phyloP scores from a whole-genome alignment of 805 yeast species.

The Maudiozyma turicensis region DNA sequence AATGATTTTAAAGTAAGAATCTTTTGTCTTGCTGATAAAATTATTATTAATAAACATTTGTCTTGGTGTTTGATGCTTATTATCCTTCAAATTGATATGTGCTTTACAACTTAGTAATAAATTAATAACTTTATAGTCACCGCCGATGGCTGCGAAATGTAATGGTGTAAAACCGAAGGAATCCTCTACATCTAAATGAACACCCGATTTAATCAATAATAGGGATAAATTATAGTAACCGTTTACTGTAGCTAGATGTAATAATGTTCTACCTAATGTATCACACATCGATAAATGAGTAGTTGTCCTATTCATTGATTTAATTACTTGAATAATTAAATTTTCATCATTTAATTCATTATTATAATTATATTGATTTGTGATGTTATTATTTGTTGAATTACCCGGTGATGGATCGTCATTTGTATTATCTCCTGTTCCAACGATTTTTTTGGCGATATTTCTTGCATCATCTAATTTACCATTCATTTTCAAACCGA shows the following conservation, averaged over 20 bases:
- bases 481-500: slow-evolving; percentile 95
- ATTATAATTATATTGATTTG: background rate
- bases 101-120: slow-evolving; percentile 58
- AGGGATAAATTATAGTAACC: slow-evolving; percentile 56
- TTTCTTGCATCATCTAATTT: slow-evolving; percentile 89
- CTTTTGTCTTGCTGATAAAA: background rate
- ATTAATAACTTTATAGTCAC: slow-evolving; percentile 57
- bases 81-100: slow-evolving; percentile 40
- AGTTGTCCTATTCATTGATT: slow-evolving; percentile 50
- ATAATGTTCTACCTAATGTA: slow-evolving; percentile 72
- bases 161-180: slow-evolving; percentile 77
- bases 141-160: slow-evolving; percentile 74
- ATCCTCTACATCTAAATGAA: slow-evolving; percentile 65
- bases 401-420: background rate
- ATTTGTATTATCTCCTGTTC: slow-evolving; percentile 29
- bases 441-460: slow-evolving; percentile 85
- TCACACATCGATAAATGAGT: slow-evolving; percentile 82
- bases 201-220: slow-evolving; percentile 54
- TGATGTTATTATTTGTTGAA: background rate
- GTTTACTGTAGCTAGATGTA: slow-evolving; percentile 75
- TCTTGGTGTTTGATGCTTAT: slow-evolving; percentile 38
- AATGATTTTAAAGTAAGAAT: slow-evolving; percentile 19
- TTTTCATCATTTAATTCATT: slow-evolving; percentile 28
- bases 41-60: slow-evolving; percentile 27
- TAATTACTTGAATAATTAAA: slow-evolving; percentile 42